Percentiles rank a stretch among this genome's conserved stretches.
These are phyloP conservation scores for Platismatia glauca DNA, from an alignment of 495 filamentous ascomycete species.

Conservation along the genomic window DNA sequence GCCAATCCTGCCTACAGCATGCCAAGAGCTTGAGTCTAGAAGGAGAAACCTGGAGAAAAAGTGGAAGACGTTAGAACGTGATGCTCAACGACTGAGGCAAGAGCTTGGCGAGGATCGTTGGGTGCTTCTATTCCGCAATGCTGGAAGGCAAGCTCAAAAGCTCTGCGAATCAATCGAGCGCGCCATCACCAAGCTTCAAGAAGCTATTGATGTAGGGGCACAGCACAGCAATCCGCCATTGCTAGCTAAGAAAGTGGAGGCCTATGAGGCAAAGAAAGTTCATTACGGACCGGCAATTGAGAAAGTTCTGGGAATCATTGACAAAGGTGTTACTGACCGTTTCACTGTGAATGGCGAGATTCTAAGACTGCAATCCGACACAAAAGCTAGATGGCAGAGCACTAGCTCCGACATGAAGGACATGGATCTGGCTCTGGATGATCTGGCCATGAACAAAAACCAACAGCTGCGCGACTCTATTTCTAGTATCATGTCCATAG, in stretches of 20 bases:
- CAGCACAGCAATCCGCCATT: constrained; percentile 57
- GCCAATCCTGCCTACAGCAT: constrained; percentile 73
- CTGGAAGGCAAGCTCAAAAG: constrained; percentile 84
- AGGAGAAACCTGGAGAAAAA: constrained; percentile 60
- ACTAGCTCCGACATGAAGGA: constrained; percentile 67
- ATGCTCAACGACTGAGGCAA: constrained; percentile 76
- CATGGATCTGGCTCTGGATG: constrained; percentile 64
- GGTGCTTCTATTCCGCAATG: constrained; percentile 88
- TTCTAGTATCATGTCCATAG: constrained; percentile 81
- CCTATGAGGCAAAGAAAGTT: constrained; percentile 86
- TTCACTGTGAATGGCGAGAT: constrained; percentile 94
- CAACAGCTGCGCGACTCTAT: constrained; percentile 86
- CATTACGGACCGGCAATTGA: constrained; percentile 95
- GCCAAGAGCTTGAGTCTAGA: constrained; percentile 72
- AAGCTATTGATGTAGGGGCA: constrained; percentile 64
- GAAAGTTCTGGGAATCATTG: constrained; percentile 79
- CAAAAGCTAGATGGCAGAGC: constrained; percentile 67
- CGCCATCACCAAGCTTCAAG: constrained; percentile 71
- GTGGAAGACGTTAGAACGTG: constrained; percentile 74
- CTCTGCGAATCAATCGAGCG: constrained; percentile 90
- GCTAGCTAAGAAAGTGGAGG: constrained; percentile 75
- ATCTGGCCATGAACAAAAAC: constrained; percentile 53
- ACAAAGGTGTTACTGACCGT: constrained; percentile 82
- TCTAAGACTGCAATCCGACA: constrained; percentile 68
- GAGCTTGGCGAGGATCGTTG: constrained; percentile 92